Conservation (phyloP, 768 basidiomycete species). For the Albatrellus ellisii region DNA sequence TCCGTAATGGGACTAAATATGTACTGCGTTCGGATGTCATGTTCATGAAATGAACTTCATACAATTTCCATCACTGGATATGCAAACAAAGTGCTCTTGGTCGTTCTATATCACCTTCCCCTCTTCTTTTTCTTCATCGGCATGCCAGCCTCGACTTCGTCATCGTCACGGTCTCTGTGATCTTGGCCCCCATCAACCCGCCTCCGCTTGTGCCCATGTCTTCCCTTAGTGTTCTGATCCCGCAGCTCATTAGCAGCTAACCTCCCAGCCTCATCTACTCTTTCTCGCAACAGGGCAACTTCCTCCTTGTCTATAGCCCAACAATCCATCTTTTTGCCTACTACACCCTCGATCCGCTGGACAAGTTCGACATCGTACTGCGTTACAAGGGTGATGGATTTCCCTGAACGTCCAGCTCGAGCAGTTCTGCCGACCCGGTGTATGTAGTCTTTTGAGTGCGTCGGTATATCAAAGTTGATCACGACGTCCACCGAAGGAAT, state of each 20-base stretch:
- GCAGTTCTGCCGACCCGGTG: constrained; percentile 97
- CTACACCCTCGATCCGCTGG: constrained; percentile 87
- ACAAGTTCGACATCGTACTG: constrained; percentile 97
- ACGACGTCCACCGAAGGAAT: constrained; percentile 94
- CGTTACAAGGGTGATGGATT: constrained; percentile 93
- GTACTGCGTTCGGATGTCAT: constrained; percentile 61
- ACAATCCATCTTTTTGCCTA: constrained; percentile 83
- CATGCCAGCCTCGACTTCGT: constrained; percentile 84
- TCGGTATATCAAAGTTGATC: constrained; percentile 96
- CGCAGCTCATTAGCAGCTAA: constrained; percentile 72
- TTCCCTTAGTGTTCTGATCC: constrained; percentile 47
- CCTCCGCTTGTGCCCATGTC: constrained; percentile 34
- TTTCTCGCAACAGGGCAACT: constrained; percentile 72
- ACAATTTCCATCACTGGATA: background rate
- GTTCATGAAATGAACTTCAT: constrained; percentile 32
- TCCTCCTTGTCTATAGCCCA: constrained; percentile 86
- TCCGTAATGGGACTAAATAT: constrained; percentile 53
- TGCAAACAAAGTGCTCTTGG: background rate
- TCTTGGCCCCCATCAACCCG: constrained; percentile 23
- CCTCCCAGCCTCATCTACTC: constrained; percentile 76
- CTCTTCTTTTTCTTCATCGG: constrained; percentile 50
- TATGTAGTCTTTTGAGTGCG: constrained; percentile 98
- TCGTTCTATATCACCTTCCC: constrained; percentile 20
- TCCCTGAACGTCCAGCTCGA: constrained; percentile 93
- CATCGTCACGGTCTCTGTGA: constrained; percentile 50